A percentile compares a stretch with the other conserved stretches of the same genome.
Evolutionary conservation across 495 filamentous ascomycete genomes (phyloP).

Genomic region (Articulospora tetracladia): DNA sequence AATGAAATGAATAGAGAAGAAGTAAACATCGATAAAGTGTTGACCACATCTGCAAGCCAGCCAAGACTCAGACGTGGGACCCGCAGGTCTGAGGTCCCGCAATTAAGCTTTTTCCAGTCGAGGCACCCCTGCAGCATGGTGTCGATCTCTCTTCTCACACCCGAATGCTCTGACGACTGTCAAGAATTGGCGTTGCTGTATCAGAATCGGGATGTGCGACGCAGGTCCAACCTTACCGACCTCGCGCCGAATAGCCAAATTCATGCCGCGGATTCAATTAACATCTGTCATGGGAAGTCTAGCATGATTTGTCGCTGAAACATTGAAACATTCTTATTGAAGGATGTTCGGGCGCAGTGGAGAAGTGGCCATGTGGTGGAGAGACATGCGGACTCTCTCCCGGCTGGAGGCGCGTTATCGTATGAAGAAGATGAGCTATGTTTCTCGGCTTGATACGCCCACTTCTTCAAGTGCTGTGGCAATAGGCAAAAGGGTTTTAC

Average conservation of each 20-base stretch:
- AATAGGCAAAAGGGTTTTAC: too few relatives aligned
- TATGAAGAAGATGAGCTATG: neutral
- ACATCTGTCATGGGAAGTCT: too few relatives aligned
- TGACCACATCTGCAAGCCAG: too few relatives aligned
- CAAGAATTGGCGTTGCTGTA: neutral
- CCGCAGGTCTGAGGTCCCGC: neutral
- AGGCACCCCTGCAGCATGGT: neutral
- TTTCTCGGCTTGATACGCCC: too few relatives aligned
- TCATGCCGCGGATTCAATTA: too few relatives aligned
- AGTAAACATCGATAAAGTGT: neutral
- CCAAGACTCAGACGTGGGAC: neutral
- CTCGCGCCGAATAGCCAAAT: neutral
- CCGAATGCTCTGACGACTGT: too few relatives aligned
- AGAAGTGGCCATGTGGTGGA: too few relatives aligned
- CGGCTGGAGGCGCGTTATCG: neutral
- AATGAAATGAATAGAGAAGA: neutral
- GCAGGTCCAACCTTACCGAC: neutral
- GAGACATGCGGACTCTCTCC: neutral
- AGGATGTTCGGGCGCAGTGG: neutral
- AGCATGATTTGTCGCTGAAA: neutral
- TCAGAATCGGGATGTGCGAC: neutral
- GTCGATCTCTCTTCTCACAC: neutral
- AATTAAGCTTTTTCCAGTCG: neutral
- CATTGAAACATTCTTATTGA: neutral
- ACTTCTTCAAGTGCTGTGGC: too few relatives aligned